phyloP scores from a whole-genome alignment of 169 alveolate genomes.

The Plasmodium ovale region DNA sequence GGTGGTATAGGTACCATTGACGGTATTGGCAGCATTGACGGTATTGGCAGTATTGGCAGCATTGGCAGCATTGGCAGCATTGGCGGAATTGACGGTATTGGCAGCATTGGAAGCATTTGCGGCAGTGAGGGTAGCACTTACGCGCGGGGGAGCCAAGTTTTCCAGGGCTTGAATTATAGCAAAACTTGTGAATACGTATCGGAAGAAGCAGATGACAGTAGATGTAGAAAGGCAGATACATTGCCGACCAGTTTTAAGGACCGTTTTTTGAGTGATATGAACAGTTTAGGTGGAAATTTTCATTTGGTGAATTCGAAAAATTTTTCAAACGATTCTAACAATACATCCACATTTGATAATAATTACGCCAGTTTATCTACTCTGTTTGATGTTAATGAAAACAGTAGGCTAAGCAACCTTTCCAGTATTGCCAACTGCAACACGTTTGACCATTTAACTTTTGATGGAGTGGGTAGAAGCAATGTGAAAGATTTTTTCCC shows the following conservation, averaged over 20 bases:
- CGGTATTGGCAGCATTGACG: background rate
- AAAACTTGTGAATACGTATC: constrained; percentile 66
- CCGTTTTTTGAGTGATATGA: background rate
- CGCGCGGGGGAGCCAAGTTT: background rate
- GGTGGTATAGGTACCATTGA: background rate
- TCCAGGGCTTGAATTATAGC: constrained; percentile 23
- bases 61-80: background rate
- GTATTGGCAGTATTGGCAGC: background rate
- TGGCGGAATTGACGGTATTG: background rate
- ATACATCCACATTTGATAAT: constrained; percentile 35
- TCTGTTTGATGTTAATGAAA: constrained; percentile 25
- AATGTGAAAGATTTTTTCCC: background rate
- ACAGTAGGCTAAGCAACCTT: constrained; percentile 17
- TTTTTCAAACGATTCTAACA: constrained; percentile 56
- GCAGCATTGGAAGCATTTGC: background rate
- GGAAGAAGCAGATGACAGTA: constrained; percentile 21
- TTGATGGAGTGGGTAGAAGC: constrained; percentile 30
- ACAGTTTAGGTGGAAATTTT: constrained; percentile 11
- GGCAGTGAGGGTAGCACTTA: too few species aligned
- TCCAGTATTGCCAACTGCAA: constrained; percentile 33
- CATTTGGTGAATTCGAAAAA: constrained; percentile 33
- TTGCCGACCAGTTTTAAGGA: constrained; percentile 16
- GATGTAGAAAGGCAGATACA: constrained; percentile 6
- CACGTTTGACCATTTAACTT: constrained; percentile 41
- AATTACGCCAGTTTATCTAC: constrained; percentile 48